These are phyloP conservation scores for Lindgomyces ingoldianus DNA, from an alignment of 495 filamentous ascomycete species.

Conservation along the genomic window DNA sequence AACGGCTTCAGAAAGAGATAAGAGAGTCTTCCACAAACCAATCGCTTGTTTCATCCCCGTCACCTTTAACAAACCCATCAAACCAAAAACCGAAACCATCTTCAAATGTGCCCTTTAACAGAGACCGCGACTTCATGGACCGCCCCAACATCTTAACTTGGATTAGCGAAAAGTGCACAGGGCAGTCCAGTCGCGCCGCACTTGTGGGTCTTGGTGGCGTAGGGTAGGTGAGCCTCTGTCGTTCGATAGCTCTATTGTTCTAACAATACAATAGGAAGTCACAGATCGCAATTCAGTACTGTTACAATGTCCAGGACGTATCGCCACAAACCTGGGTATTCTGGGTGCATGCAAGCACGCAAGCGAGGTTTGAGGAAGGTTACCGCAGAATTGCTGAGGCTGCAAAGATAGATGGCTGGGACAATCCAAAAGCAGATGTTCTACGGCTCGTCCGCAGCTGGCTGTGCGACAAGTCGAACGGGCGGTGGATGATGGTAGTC, in stretches of 20 bases:
- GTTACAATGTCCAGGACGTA: not conserved
- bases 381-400: not conserved
- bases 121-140: slow-evolving; percentile 7
- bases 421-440: too few relatives aligned
- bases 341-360: slow-evolving; percentile 11
- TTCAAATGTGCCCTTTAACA: not conserved
- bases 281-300: not conserved
- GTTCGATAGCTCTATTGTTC: not conserved
- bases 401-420: slow-evolving; percentile 1
- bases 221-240: not conserved
- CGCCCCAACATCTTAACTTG: not conserved
- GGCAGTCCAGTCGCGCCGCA: not conserved
- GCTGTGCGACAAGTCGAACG: slow-evolving; percentile 8
- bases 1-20: too few relatives aligned
- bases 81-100: too few relatives aligned
- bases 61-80: too few relatives aligned
- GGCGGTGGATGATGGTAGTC: slow-evolving; percentile 25
- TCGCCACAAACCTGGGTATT: slow-evolving; percentile 6
- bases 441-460: slow-evolving; percentile 9
- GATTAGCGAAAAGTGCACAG: not conserved
- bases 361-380: slow-evolving; percentile 2
- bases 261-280: not conserved
- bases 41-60: too few relatives aligned
- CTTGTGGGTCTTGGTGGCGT: not conserved
- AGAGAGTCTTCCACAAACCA: too few relatives aligned